Conservation (phyloP, 2,329 filamentous ascomycete species). For the Stagonosporopsis chrysanthemi region DNA sequence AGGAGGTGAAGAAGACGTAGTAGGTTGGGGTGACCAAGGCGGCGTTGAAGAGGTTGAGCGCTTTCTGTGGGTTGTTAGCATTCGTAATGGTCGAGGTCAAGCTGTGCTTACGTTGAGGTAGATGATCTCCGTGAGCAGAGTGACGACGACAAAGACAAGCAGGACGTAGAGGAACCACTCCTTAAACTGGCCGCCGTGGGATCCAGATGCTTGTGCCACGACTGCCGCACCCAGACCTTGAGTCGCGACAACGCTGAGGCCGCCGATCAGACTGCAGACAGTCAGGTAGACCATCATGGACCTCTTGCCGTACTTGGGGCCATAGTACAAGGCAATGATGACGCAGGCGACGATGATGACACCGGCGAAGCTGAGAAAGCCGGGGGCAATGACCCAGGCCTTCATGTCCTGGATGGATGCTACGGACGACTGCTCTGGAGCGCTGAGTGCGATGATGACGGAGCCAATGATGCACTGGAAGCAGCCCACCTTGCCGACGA, state of each 20-base stretch:
- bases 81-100: not conserved
- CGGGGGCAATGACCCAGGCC: conserved; percentile 81
- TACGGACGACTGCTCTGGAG: conserved; percentile 84
- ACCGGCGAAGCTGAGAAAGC: conserved; percentile 85
- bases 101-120: conserved; percentile 82
- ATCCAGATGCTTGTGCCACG: conserved; percentile 81
- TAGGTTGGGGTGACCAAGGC: conserved; percentile 97
- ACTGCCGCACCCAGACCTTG: conserved; percentile 93
- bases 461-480: conserved; percentile 95
- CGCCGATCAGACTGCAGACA: conserved; percentile 94
- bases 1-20: conserved; percentile 97
- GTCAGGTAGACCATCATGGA: conserved; percentile 98
- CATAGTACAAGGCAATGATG: conserved; percentile 80
- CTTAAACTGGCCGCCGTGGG: conserved; percentile 79
- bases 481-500: conserved; percentile 95
- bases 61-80: conserved; percentile 75
- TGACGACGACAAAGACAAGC: conserved; percentile 87
- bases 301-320: conserved; percentile 90
- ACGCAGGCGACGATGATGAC: conserved; percentile 77
- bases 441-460: conserved; percentile 93
- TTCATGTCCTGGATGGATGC: conserved; percentile 92
- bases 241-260: conserved; percentile 91
- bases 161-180: conserved; percentile 97
- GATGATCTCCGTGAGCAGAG: conserved; percentile 90
- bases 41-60: conserved; percentile 94